Conservation (phyloP, 2,329 filamentous ascomycete species). For the Pseudocercospora eumusae region DNA sequence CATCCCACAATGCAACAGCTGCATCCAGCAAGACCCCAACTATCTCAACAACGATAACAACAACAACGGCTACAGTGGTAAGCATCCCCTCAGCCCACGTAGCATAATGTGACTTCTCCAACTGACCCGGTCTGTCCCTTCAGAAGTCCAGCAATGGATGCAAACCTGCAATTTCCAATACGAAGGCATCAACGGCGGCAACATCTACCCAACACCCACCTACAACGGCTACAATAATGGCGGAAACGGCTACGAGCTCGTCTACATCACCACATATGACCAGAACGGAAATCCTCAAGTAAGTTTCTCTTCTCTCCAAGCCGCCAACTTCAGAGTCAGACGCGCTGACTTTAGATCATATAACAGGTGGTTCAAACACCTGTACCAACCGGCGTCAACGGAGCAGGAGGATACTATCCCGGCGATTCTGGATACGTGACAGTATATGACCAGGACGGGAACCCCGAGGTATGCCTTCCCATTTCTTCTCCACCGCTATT, state of each 20-base stretch:
- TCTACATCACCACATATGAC: background rate
- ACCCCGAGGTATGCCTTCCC: too few relatives aligned
- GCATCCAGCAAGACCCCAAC: constrained; percentile 4
- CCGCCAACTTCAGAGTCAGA: too few relatives aligned
- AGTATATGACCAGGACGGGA: background rate
- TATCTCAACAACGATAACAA: background rate
- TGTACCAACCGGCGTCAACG: background rate
- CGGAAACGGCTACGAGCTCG: background rate
- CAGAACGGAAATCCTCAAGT: background rate
- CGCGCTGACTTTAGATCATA: background rate
- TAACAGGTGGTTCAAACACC: background rate
- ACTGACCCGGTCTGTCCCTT: background rate
- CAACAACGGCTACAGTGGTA: constrained; percentile 1
- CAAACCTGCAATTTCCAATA: constrained; percentile 1
- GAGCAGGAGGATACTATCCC: background rate
- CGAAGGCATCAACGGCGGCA: background rate
- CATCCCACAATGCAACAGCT: constrained; percentile 2
- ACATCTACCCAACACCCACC: background rate
- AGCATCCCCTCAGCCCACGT: background rate
- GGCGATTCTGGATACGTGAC: background rate
- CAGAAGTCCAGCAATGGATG: background rate
- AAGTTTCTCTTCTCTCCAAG: too few relatives aligned
- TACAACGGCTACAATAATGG: background rate
- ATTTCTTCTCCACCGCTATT: too few relatives aligned
- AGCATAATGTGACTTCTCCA: background rate